A percentile compares a stretch with the other conserved stretches of the same genome.
Conservation (phyloP, 1,284 basidiomycete species). For the Ustilago loliicola region DNA sequence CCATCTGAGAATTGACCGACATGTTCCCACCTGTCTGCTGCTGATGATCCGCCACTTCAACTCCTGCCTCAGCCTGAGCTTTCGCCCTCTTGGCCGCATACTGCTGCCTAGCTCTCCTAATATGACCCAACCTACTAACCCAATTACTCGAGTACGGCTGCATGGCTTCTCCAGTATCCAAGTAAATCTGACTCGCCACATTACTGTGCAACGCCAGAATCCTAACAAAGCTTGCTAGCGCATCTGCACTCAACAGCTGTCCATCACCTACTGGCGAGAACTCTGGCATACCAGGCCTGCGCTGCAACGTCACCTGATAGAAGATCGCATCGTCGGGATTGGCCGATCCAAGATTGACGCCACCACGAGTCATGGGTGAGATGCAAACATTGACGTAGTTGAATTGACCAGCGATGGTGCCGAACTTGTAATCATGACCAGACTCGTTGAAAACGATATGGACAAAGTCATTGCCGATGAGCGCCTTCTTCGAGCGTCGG, state of each 20-base stretch:
- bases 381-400: slow-evolving; percentile 98
- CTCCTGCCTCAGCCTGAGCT: slow-evolving; percentile 2
- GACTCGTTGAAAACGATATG: slow-evolving; percentile 90
- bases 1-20: slow-evolving; percentile 32
- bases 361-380: slow-evolving; percentile 66
- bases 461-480: slow-evolving; percentile 70
- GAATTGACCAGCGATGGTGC: slow-evolving; percentile 91
- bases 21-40: slow-evolving; percentile 7
- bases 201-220: slow-evolving; percentile 66
- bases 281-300: slow-evolving; percentile 62
- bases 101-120: slow-evolving; percentile 42
- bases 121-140: slow-evolving; percentile 58
- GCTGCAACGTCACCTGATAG: slow-evolving; percentile 68
- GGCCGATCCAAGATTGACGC: slow-evolving; percentile 62
- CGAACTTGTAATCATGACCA: slow-evolving; percentile 79
- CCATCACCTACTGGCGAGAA: slow-evolving; percentile 68
- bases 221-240: slow-evolving; percentile 64
- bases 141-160: slow-evolving; percentile 66
- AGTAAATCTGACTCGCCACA: slow-evolving; percentile 67
- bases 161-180: slow-evolving; percentile 67
- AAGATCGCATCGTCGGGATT: slow-evolving; percentile 63
- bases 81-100: slow-evolving; percentile 32
- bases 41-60: slow-evolving; percentile 1
- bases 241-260: slow-evolving; percentile 61
- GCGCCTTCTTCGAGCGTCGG: slow-evolving; percentile 63